Evolutionary conservation across 2,329 filamentous ascomycete species (phyloP).

Genomic region (Sporothrix pallida): DNA sequence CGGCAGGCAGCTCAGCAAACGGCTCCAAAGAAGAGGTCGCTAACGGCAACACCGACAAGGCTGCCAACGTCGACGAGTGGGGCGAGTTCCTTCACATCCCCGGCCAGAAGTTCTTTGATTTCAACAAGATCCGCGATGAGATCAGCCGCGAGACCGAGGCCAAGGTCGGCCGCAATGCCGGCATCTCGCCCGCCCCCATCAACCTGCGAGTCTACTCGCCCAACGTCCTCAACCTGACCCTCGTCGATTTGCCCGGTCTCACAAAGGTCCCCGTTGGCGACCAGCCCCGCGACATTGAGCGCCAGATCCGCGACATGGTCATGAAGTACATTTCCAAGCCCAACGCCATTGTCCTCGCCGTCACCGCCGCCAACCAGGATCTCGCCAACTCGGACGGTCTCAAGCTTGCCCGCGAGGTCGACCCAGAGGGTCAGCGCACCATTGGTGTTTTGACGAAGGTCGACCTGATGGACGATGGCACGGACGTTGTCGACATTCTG

Average conservation of each 20-base stretch:
- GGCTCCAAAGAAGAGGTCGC: constrained; percentile 71
- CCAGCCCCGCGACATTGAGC: constrained; percentile 96
- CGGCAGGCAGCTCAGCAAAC: constrained; percentile 69
- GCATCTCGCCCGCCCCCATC: constrained; percentile 96
- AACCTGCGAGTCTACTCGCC: constrained; percentile 99
- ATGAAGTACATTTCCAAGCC: constrained; percentile 98
- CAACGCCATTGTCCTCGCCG: constrained; percentile 96
- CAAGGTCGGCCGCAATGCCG: constrained; percentile 85
- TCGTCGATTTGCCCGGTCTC: constrained; percentile 93
- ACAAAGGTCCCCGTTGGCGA: constrained; percentile 99
- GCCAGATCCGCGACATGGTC: constrained; percentile 95
- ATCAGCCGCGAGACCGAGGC: constrained; percentile 80
- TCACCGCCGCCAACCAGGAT: constrained; percentile 96
- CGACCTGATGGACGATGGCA: constrained; percentile 98
- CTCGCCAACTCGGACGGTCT: constrained; percentile 97
- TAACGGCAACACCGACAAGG: constrained; percentile 72
- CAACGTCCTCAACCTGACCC: constrained; percentile 91
- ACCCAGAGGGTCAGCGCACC: constrained; percentile 89
- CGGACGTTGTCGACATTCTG: constrained; percentile 95
- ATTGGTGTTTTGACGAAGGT: constrained; percentile 96
- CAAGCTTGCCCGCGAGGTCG: constrained; percentile 95
- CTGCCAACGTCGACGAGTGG: constrained; percentile 94
- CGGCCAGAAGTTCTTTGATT: constrained; percentile 86
- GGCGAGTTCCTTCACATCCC: constrained; percentile 98
- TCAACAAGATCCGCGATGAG: constrained; percentile 97